Evolutionary conservation across 805 yeast species (phyloP).

Genomic region (Saccharomyces mikatae): DNA sequence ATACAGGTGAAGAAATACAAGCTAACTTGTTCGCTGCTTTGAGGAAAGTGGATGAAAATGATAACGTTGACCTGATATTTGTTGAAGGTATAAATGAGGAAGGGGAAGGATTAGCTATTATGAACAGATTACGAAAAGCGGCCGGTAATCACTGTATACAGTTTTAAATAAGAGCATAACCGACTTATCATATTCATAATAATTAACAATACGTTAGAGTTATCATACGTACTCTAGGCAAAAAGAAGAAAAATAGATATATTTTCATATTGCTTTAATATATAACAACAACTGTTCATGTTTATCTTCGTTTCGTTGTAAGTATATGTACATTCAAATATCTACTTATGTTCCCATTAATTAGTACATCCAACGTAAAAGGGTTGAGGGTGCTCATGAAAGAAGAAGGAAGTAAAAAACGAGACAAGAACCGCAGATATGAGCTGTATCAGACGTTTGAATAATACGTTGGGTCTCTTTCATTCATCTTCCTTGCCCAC

Average conservation of each 20-base stretch:
- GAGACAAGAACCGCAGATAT: background rate
- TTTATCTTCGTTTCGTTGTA: background rate
- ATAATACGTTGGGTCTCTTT: conserved; percentile 12
- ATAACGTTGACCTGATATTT: conserved; percentile 57
- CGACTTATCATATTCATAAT: background rate
- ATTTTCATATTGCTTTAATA: background rate
- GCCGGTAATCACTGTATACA: conserved; percentile 42
- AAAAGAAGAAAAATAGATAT: background rate
- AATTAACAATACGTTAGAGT: too few relatives aligned
- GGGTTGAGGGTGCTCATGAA: background rate
- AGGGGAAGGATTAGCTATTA: conserved; percentile 85
- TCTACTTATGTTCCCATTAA: background rate
- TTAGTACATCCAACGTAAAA: background rate
- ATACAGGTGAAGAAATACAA: conserved; percentile 50
- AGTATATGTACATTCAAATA: background rate
- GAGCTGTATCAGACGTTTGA: conserved; percentile 10
- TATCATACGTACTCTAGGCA: too few relatives aligned
- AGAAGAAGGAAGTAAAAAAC: background rate
- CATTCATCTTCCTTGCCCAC: conserved; percentile 16
- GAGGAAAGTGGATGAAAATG: conserved; percentile 65
- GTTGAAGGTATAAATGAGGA: conserved; percentile 75
- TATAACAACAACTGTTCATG: background rate
- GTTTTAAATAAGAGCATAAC: conserved; percentile 4
- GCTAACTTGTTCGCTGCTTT: conserved; percentile 63
- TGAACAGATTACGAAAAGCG: conserved; percentile 85